A percentile compares a stretch with the other conserved stretches of the same genome.
Evolutionary conservation across 2,329 filamentous ascomycete species (phyloP).

Genomic region (Coniosporium tulheliwenetii): DNA sequence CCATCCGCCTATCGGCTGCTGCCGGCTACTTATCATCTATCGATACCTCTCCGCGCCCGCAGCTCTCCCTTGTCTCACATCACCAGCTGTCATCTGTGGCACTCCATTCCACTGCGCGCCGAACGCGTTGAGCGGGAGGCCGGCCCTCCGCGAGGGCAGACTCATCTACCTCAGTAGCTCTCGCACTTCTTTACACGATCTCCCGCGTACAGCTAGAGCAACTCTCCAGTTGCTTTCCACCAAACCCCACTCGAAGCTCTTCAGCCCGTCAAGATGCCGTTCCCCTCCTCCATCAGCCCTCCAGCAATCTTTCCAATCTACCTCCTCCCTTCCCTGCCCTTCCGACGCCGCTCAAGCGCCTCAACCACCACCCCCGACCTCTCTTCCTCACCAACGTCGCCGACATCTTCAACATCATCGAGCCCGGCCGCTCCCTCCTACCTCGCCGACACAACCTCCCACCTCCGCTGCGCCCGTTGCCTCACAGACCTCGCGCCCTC

Average conservation of each 20-base stretch:
- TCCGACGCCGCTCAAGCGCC: conserved; percentile 28
- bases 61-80: no score
- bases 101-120: no score
- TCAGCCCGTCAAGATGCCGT: conserved; percentile 6
- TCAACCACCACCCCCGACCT: conserved; percentile 17
- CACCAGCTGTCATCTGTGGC: no score
- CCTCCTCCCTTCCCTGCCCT: conserved; percentile 31
- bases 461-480: conserved; percentile 43
- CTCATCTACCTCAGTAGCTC: no score
- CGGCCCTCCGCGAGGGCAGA: no score
- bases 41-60: no score
- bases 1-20: no score
- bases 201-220: no score
- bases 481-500: conserved; percentile 42
- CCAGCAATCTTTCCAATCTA: conserved; percentile 33
- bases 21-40: no score
- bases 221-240: neutral
- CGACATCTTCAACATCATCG: conserved; percentile 3
- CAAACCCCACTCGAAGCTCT: neutral
- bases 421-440: conserved; percentile 13
- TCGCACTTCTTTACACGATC: no score
- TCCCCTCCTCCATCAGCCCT: conserved; percentile 13
- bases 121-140: no score
- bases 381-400: conserved; percentile 11
- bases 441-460: conserved; percentile 32